Conservation (phyloP, 139 green algal species). For the Klebsormidium nitens region DNA sequence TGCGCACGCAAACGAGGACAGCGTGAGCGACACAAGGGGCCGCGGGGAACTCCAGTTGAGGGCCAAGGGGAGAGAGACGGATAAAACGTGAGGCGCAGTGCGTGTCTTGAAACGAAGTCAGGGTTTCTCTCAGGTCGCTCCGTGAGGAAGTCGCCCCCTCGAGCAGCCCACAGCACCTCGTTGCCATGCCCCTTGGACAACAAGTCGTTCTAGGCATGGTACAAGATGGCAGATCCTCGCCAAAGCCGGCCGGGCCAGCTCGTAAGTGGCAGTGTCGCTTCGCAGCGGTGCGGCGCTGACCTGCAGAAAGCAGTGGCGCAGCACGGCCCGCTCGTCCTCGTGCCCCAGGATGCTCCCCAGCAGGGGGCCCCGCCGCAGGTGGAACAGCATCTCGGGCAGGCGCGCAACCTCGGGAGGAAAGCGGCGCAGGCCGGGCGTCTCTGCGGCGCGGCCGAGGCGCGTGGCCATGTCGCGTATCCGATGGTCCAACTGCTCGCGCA, state of each 20-base stretch:
- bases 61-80: not conserved
- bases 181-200: too few species aligned
- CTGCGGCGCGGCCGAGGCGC: conserved; percentile 4
- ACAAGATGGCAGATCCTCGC: too few species aligned
- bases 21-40: not conserved
- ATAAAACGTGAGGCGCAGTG: too few species aligned
- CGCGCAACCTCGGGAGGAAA: conserved; percentile 9
- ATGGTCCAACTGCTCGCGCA: conserved; percentile 15
- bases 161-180: too few species aligned
- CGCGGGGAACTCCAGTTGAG: not conserved
- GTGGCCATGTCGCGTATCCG: conserved; percentile 21
- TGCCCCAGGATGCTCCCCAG: conserved; percentile 37
- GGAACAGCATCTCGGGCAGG: conserved; percentile 48
- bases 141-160: too few species aligned
- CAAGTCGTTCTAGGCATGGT: too few species aligned
- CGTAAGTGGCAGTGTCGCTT: too few species aligned
- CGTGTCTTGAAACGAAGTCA: too few species aligned
- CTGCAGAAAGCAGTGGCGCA: conserved; percentile 45
- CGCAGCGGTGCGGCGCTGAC: conserved; percentile 2
- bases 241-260: too few species aligned
- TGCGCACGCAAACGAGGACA: not conserved
- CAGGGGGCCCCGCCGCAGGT: conserved; percentile 47
- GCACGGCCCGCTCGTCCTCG: conserved; percentile 43
- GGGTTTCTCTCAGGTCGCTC: too few species aligned
- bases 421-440: not conserved